Base-by-base conservation (phyloP, 768 basidiomycete genomes). In the Leccinum olivaceopallidum region DNA sequence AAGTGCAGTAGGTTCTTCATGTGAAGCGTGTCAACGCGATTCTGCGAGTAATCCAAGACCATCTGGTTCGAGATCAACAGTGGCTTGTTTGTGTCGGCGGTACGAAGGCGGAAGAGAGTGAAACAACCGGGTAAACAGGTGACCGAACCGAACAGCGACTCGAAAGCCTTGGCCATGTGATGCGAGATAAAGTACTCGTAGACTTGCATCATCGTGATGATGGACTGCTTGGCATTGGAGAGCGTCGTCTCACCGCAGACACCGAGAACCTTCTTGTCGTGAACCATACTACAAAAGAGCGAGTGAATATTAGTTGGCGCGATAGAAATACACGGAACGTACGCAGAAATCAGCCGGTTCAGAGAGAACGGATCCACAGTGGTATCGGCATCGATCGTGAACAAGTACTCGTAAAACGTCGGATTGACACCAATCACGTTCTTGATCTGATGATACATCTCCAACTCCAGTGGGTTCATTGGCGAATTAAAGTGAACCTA, bases 131-230 rank as follows among this genome's bases (percentile, higher is more conserved):
- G 96, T 61, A 98, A 81, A 85, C 97, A 99, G 47, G 95, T 98
- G 63, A 99, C 96, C 14, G 95, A 97, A 53, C 95, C 95, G 70
- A 99, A 99, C 10, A 98, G 81, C 67, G 85, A 88, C 77, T 98
- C 97, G 76, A 99, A 98, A 2, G 96, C 94, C 75, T 99, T 99
- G 54, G 97, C 94, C 82, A 99, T 88, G 76, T 98, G 94, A 77
- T 99, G 97, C 0, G 95, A 98, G 67, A 99, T 94, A 79, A 94
- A 99, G 82, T 98, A 98, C 72, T 98, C 96, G 80, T 98, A 98
- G 34, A 98, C 96, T 81, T 98, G 95, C 89, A 95, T 92, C 95
- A 97, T 97, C 9, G 95, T 97, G 63, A 95, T 89, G 69, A 95
- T 81, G 1, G 95, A 97, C 73, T 95, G 91, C 73, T 97, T 96